Evolutionary conservation across 2,329 filamentous ascomycete species (phyloP).

Genomic region (Alternaria ethzedia): DNA sequence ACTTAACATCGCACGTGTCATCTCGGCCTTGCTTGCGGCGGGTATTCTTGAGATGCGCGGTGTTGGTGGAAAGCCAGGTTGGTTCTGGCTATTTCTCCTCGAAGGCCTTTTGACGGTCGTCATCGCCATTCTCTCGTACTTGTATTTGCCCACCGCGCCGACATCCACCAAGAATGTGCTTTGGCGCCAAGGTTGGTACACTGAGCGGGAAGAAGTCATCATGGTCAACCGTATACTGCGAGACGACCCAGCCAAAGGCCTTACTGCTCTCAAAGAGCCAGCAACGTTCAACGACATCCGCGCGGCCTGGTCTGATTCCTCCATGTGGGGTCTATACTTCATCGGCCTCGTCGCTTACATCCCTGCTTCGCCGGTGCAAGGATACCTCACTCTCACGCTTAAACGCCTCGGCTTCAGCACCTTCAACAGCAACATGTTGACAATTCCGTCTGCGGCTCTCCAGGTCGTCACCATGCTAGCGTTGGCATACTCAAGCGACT

Average conservation of each 20-base stretch:
- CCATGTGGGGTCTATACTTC: conserved; percentile 63
- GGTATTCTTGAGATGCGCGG: conserved; percentile 61
- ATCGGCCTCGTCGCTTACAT: conserved; percentile 52
- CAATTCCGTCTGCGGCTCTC: conserved; percentile 52
- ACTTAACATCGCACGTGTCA: conserved; percentile 62
- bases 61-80: conserved; percentile 56
- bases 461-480: conserved; percentile 59
- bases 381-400: conserved; percentile 51
- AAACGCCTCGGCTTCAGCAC: conserved; percentile 49
- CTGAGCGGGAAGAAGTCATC: conserved; percentile 69
- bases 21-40: conserved; percentile 62
- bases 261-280: conserved; percentile 63
- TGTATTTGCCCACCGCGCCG: conserved; percentile 57
- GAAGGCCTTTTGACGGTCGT: conserved; percentile 43
- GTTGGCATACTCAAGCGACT: conserved; percentile 54
- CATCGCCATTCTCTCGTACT: conserved; percentile 36
- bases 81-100: conserved; percentile 62
- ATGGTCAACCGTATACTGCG: conserved; percentile 68
- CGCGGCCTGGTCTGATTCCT: conserved; percentile 59
- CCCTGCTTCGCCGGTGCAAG: conserved; percentile 45
- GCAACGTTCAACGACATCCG: conserved; percentile 56
- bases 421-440: conserved; percentile 53
- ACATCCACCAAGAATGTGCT: conserved; percentile 49
- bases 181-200: conserved; percentile 67
- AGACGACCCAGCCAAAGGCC: conserved; percentile 62